phyloP scores from a whole-genome alignment of 2,329 filamentous ascomycete genomes.

The Colletotrichum sp. region DNA sequence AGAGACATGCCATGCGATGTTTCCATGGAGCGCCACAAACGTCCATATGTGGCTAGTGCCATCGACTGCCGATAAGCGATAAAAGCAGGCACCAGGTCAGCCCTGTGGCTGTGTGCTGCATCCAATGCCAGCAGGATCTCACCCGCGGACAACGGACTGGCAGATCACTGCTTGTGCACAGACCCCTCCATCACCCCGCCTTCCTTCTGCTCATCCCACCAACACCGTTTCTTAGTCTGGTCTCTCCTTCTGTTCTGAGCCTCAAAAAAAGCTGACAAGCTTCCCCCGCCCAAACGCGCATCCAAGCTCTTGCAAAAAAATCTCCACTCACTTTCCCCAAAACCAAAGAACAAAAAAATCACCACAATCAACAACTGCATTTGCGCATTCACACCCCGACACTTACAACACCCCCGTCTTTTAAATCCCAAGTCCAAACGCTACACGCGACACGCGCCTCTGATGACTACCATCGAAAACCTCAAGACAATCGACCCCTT shows the following conservation, averaged over 20 bases:
- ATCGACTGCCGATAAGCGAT: not conserved
- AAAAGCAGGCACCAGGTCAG: not conserved
- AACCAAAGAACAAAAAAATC: not conserved
- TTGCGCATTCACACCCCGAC: not conserved
- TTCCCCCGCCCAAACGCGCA: not conserved
- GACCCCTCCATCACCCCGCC: conserved; percentile 8
- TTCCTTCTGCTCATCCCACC: not conserved
- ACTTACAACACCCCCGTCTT: not conserved
- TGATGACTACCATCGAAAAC: conserved; percentile 27
- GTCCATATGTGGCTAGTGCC: not conserved
- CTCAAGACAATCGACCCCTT: conserved; percentile 26
- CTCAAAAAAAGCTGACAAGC: not conserved
- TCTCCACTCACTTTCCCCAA: not conserved
- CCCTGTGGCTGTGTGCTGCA: not conserved
- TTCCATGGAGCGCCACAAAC: not conserved
- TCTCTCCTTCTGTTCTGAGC: not conserved
- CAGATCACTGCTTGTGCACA: not conserved
- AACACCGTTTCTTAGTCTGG: not conserved
- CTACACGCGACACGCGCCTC: conserved; percentile 6
- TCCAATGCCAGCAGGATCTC: not conserved
- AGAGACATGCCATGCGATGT: not conserved
- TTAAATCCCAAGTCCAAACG: not conserved
- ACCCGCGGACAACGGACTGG: not conserved
- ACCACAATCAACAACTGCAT: not conserved
- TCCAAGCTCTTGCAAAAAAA: not conserved